These are phyloP conservation scores for Leptographium lundbergii DNA, from an alignment of 2,329 filamentous ascomycete species.

Conservation along the genomic window DNA sequence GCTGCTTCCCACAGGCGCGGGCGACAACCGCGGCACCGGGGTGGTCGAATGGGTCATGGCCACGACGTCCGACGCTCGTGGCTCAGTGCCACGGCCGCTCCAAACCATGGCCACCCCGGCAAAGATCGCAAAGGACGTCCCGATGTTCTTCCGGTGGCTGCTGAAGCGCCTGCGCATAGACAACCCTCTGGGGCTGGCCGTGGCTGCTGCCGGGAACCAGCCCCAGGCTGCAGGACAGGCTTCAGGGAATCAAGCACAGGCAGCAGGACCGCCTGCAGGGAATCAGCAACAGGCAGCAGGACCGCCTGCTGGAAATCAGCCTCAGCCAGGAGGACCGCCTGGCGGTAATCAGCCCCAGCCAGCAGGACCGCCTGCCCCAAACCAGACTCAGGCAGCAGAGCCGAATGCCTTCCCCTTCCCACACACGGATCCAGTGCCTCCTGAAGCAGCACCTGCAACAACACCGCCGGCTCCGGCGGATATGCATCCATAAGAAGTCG, in stretches of 20 bases:
- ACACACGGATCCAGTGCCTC: too few species aligned
- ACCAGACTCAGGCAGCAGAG: too few species aligned
- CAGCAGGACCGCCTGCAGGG: too few species aligned
- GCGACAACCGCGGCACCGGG: constrained; percentile 11
- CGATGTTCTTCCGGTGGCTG: constrained; percentile 54
- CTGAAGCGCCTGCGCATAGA: constrained; percentile 3
- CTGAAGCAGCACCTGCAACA: too few species aligned
- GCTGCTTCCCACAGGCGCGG: constrained; percentile 19
- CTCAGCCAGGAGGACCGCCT: too few species aligned
- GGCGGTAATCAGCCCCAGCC: background rate
- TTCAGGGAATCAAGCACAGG: too few species aligned
- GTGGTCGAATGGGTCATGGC: constrained; percentile 67
- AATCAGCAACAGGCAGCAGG: too few species aligned
- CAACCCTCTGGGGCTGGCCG: background rate
- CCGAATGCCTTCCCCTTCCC: too few species aligned
- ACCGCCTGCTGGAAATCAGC: too few species aligned
- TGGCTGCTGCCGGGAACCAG: background rate
- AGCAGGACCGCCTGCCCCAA: too few species aligned
- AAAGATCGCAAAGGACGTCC: constrained; percentile 58
- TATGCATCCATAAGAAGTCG: background rate
- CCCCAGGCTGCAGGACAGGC: too few species aligned
- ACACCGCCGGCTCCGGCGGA: background rate
- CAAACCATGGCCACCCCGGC: constrained; percentile 52
- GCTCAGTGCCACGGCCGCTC: constrained; percentile 50
- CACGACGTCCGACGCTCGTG: constrained; percentile 58